phyloP scores from a whole-genome alignment of 495 filamentous ascomycete species.

The Ramalina intermedia region DNA sequence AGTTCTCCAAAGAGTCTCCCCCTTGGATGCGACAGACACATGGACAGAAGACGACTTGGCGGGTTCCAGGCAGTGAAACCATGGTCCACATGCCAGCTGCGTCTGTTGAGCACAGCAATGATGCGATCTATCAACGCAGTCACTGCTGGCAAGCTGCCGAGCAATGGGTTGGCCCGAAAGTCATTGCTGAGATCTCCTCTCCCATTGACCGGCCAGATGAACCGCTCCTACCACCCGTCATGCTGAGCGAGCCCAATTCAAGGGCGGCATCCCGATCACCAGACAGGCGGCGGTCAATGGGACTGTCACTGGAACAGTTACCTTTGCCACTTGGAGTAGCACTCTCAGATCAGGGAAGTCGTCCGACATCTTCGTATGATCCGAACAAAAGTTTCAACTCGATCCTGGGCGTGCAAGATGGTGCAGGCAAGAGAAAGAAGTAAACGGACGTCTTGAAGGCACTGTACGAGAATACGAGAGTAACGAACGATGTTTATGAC shows the following conservation, averaged over 20 bases:
- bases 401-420: constrained; percentile 33
- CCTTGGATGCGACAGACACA: constrained; percentile 72
- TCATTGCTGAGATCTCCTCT: not conserved
- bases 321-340: constrained; percentile 36
- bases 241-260: constrained; percentile 23
- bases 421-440: constrained; percentile 28
- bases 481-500: too few species aligned
- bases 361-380: constrained; percentile 27
- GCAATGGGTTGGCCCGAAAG: constrained; percentile 39
- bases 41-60: constrained; percentile 58
- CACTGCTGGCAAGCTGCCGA: constrained; percentile 85
- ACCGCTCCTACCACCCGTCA: constrained; percentile 17
- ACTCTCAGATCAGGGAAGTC: constrained; percentile 24
- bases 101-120: constrained; percentile 74
- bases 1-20: constrained; percentile 63
- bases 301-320: constrained; percentile 35
- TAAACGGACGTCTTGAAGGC: not conserved
- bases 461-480: too few species aligned
- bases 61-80: constrained; percentile 52
- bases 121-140: constrained; percentile 76
- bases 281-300: constrained; percentile 28
- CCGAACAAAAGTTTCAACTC: constrained; percentile 39
- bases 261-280: constrained; percentile 28
- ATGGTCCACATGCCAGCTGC: constrained; percentile 68
- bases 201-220: constrained; percentile 21